Percentiles rank a stretch among this genome's conserved stretches.
These are phyloP conservation scores for Cercis canadensis DNA, from an alignment of 306 rosid genomes.

Conservation along the genomic window DNA sequence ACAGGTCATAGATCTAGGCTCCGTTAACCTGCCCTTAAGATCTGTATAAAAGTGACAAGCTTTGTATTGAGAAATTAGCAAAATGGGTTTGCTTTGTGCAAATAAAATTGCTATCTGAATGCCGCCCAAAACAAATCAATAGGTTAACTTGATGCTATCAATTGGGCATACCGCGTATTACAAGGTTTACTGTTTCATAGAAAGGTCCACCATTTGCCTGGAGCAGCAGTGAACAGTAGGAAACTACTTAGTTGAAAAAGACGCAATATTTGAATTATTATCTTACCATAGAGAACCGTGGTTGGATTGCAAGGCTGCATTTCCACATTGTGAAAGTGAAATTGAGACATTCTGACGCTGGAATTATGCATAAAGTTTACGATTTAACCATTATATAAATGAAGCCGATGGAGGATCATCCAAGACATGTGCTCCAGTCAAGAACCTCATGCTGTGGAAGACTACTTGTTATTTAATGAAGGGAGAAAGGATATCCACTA, in stretches of 20 bases:
- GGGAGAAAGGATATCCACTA: too few relatives aligned
- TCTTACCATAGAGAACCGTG: too few relatives aligned
- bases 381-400: neutral
- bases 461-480: too few relatives aligned
- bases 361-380: neutral
- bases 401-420: conserved; percentile 9
- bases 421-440: too few relatives aligned
- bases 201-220: neutral
- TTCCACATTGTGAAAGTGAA: conserved; percentile 35
- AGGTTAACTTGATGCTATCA: neutral
- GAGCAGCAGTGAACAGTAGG: neutral
- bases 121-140: neutral
- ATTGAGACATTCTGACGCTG: neutral
- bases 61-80: conserved; percentile 8
- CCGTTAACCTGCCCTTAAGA: neutral
- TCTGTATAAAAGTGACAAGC: neutral
- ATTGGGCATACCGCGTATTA: neutral
- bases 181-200: conserved; percentile 8
- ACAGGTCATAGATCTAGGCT: conserved; percentile 26
- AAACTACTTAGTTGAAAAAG: conserved; percentile 5
- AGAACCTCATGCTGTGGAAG: too few relatives aligned
- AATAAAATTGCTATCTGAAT: too few relatives aligned
- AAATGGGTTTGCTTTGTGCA: conserved; percentile 24
- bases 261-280: too few relatives aligned
- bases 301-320: conserved; percentile 25